Conservation (phyloP, 177 flowering plant species). For the Telopea speciosissima region DNA sequence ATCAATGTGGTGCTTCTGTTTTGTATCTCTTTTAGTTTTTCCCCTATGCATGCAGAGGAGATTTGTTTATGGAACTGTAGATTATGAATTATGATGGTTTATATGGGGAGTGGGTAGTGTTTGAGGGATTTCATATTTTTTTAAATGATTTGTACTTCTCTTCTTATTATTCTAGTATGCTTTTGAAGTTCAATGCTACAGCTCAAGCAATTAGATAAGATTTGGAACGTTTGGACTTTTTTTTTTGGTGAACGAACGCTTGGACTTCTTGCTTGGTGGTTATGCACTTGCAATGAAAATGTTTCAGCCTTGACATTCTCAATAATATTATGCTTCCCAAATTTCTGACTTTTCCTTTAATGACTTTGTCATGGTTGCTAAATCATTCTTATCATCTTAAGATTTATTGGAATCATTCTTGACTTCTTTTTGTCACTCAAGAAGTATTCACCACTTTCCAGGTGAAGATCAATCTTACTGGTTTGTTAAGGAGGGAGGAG, state of each 20-base stretch:
- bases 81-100: too few relatives aligned
- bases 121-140: too few relatives aligned
- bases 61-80: too few relatives aligned
- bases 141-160: too few relatives aligned
- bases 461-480: slow-evolving; percentile 77
- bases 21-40: too few relatives aligned
- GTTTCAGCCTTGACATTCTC: slow-evolving; percentile 47
- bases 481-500: too few relatives aligned
- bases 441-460: slow-evolving; percentile 91
- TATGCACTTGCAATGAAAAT: slow-evolving; percentile 47
- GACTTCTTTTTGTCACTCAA: slow-evolving; percentile 61
- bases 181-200: neutral
- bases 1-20: too few relatives aligned
- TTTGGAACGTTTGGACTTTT: too few relatives aligned
- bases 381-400: slow-evolving; percentile 33
- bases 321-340: slow-evolving; percentile 37
- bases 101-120: too few relatives aligned
- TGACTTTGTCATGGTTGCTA: slow-evolving; percentile 45
- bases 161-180: too few relatives aligned
- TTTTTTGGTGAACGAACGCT: too few relatives aligned
- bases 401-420: slow-evolving; percentile 33
- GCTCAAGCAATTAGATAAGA: neutral
- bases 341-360: slow-evolving; percentile 74
- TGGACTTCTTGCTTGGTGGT: slow-evolving; percentile 26
- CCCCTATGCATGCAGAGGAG: too few relatives aligned